These are phyloP conservation scores for Pythium angustatum DNA, from an alignment of 352 stramenopile genomes.

Conservation along the genomic window DNA sequence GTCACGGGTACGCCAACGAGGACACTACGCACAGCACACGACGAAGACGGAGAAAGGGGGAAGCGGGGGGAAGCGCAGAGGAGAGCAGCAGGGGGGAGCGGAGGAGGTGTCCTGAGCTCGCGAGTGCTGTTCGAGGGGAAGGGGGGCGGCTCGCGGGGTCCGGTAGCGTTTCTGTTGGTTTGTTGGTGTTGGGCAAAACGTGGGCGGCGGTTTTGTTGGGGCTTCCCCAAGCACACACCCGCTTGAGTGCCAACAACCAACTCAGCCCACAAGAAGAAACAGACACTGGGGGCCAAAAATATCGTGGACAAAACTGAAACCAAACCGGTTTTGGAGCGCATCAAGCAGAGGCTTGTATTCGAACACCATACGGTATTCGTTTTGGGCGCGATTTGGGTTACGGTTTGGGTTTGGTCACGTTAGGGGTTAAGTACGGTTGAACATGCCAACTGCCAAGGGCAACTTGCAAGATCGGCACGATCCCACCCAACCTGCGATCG, in stretches of 20 bases:
- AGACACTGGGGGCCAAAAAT: constrained; percentile 1
- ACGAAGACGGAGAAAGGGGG: constrained; percentile 1
- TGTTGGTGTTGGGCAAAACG: constrained; percentile 13
- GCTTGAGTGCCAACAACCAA: not conserved
- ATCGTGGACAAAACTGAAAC: constrained; percentile 9
- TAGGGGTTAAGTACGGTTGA: not conserved
- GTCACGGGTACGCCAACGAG: constrained; percentile 21
- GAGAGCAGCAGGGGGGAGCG: constrained; percentile 12
- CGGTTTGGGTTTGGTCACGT: not conserved
- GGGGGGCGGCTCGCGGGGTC: not conserved
- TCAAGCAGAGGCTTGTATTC: not conserved
- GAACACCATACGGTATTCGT: not conserved
- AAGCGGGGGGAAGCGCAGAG: not conserved
- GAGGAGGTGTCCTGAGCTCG: not conserved
- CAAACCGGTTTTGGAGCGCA: constrained; percentile 4
- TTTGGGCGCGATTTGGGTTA: constrained; percentile 1
- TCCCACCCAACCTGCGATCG: not conserved
- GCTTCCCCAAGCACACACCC: not conserved
- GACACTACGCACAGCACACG: constrained; percentile 24
- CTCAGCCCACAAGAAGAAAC: constrained; percentile 2
- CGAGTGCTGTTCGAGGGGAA: constrained; percentile 1
- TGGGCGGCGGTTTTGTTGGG: constrained; percentile 8
- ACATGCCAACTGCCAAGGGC: not conserved
- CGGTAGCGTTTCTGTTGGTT: constrained; percentile 15
- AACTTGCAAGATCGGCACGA: too few relatives aligned